phyloP scores from a whole-genome alignment of 768 basidiomycete genomes.

The Daedaleopsis sinensis region DNA sequence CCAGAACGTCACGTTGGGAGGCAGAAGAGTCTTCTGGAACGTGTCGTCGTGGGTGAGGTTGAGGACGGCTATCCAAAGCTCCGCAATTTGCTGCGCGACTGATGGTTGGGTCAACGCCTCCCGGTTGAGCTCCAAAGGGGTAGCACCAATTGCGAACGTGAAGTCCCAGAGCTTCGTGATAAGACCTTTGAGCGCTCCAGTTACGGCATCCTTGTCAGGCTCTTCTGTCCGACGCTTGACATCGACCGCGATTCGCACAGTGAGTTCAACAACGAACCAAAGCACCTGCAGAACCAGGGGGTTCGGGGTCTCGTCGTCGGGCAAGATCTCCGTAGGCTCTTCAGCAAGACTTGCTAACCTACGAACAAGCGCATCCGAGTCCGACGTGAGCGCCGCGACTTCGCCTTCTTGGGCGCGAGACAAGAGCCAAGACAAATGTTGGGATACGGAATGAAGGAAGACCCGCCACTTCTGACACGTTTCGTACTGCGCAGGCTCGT shows the following conservation, averaged over 20 bases:
- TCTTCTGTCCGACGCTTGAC: conserved; percentile 21
- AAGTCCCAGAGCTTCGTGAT: conserved; percentile 46
- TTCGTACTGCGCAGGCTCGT: conserved; percentile 2
- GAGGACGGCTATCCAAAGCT: conserved; percentile 77
- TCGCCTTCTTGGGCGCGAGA: conserved; percentile 39
- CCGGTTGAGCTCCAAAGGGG: conserved; percentile 37
- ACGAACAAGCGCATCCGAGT: conserved; percentile 41
- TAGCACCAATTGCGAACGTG: conserved; percentile 52
- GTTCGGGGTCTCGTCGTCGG: conserved; percentile 37
- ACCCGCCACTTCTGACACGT: conserved; percentile 21
- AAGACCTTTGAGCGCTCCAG: conserved; percentile 40
- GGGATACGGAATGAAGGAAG: conserved; percentile 32
- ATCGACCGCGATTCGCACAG: conserved; percentile 42
- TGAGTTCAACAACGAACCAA: conserved; percentile 70
- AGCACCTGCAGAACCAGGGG: conserved; percentile 45
- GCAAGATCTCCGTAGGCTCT: conserved; percentile 31
- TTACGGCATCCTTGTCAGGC: conserved; percentile 24
- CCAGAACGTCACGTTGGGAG: conserved; percentile 41
- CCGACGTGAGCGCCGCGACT: conserved; percentile 30
- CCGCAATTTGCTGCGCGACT: conserved; percentile 42
- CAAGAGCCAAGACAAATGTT: conserved; percentile 50
- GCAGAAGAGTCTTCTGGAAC: conserved; percentile 11
- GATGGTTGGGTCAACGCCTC: conserved; percentile 37
- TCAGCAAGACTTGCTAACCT: conserved; percentile 39
- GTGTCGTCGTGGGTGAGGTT: conserved; percentile 42